Evolutionary conservation across 768 basidiomycete genomes (phyloP), one percentile per base, ranked within the genome.

Genomic region (Boletus tomentosulus): DNA sequence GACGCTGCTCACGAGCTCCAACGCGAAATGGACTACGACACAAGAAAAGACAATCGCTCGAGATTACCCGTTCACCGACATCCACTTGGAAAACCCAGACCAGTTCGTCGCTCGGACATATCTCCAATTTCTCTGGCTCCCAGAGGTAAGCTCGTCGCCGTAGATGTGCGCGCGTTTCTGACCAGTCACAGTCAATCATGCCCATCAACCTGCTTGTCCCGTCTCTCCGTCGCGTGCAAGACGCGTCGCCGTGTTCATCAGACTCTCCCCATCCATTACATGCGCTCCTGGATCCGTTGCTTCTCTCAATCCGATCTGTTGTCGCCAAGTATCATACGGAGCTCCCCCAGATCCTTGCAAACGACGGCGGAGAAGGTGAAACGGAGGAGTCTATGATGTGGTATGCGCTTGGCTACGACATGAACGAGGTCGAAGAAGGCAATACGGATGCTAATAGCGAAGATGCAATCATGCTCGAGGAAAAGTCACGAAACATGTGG

Each of bases 331-430:
- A 87, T 57, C 81, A 83, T 58, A 67, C 70, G 1, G 83, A 85
- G n/a, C 75, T 91, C 1, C 76, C 82, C 0, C 74, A 77, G 53
- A 78, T 89, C 8, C 75, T 91, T 3, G 67, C 69, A 0, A 76
- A 83, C 43, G 81, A 78, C 1, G 83, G 81, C 10, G 85, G 82
- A 2, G 80, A 76, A 2, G 86, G 80, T 3, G 83, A 83, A 57
- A 71, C 78, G 33, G 87, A 89, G 56, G 88, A 89, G 54, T 76
- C 74, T 0, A 83, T 87, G 76, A 86, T 89, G 83, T 90, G 87
- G 87, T 89, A 80, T 54, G 78, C 81, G 0, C 70, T 87, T 38
- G 76, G 76, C 53, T 78, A 86, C 63, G 88, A 88, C 62, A 70
- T 66, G 28, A 67, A 71, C 64, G 73, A 46, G 24, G 38, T 9